These are phyloP conservation scores for Apiosordaria backusii DNA, from an alignment of 495 filamentous ascomycete genomes.

Conservation along the genomic window DNA sequence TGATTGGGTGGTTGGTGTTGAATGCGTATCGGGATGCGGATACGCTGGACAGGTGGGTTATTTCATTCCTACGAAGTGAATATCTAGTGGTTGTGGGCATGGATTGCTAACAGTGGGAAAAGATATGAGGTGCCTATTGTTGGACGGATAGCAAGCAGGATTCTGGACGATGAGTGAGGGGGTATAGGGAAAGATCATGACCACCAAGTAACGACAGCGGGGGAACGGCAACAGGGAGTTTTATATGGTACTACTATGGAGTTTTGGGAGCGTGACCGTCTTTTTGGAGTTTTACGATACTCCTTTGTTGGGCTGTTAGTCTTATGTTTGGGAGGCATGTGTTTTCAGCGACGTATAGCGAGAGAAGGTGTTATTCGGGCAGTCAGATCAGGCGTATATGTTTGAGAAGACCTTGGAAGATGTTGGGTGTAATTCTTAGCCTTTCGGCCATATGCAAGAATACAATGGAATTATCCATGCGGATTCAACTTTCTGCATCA, in stretches of 20 bases:
- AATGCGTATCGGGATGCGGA: slow-evolving; percentile 87
- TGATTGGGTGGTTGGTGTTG: slow-evolving; percentile 74
- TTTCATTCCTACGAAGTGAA: background rate
- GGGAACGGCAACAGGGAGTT: background rate
- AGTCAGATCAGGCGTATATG: background rate
- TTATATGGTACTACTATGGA: background rate
- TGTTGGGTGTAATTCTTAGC: background rate
- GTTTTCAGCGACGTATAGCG: background rate
- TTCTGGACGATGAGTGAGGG: slow-evolving; percentile 82
- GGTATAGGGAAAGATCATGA: background rate
- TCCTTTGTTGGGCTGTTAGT: background rate
- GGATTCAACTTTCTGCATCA: background rate
- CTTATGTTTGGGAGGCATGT: background rate
- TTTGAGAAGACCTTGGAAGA: background rate
- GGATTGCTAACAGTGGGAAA: background rate
- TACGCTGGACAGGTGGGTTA: slow-evolving; percentile 75
- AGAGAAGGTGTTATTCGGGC: background rate
- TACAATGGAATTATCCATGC: background rate
- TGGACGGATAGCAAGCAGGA: slow-evolving; percentile 77
- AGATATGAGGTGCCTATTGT: slow-evolving; percentile 86
- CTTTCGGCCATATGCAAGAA: background rate
- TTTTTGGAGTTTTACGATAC: background rate
- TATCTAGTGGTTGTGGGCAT: background rate
- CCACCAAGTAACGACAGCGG: background rate
- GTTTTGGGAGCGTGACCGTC: background rate